These are phyloP conservation scores for Lipomyces lipofer DNA, from an alignment of 805 yeast genomes.

Conservation along the genomic window DNA sequence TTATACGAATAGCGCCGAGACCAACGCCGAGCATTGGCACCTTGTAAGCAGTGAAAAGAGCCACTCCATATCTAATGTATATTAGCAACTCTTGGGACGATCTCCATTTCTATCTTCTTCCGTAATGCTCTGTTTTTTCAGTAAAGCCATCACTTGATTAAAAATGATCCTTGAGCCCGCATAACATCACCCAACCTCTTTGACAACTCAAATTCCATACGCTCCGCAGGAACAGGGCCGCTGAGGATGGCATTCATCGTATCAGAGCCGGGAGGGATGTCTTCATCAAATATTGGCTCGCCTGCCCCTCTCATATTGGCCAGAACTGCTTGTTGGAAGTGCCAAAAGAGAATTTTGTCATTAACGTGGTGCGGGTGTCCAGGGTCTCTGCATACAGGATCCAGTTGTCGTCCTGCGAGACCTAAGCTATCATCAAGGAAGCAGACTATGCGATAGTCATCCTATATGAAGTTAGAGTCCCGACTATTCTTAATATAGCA, in stretches of 20 bases:
- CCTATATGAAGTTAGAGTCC: background rate
- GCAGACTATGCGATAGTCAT: background rate
- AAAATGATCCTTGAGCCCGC: background rate
- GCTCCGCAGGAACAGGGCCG: background rate
- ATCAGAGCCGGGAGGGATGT: background rate
- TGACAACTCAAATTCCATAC: conserved; percentile 1
- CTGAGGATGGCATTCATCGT: background rate
- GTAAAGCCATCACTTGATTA: background rate
- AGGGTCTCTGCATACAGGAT: background rate
- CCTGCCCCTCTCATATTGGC: background rate
- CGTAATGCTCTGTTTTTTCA: background rate
- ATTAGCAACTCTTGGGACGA: background rate
- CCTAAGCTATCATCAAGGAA: background rate
- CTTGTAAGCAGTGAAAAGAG: background rate
- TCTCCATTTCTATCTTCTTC: background rate
- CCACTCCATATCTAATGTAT: background rate
- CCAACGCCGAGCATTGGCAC: background rate
- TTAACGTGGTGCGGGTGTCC: background rate
- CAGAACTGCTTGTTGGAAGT: background rate
- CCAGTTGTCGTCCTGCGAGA: background rate
- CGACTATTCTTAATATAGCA: background rate
- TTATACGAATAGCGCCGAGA: background rate
- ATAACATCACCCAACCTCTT: background rate
- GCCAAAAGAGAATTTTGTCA: background rate
- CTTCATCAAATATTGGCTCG: background rate